phyloP scores from a whole-genome alignment of 2,329 filamentous ascomycete species.

The Cordyceps farinosa region DNA sequence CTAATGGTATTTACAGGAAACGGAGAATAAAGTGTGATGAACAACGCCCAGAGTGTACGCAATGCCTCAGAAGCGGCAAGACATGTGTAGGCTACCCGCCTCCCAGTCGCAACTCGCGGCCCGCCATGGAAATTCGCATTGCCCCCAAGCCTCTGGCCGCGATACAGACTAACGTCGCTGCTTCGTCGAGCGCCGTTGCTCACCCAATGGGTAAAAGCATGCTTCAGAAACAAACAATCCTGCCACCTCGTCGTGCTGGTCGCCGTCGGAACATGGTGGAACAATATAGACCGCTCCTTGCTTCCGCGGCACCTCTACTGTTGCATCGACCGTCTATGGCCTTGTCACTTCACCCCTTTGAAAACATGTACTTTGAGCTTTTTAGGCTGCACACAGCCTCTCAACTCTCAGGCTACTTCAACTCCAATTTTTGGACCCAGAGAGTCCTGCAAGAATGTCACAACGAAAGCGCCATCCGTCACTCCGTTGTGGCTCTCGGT shows the following conservation, averaged over 20 bases:
- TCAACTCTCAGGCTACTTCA: conserved; percentile 65
- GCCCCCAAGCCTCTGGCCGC: conserved; percentile 43
- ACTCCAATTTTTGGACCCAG: conserved; percentile 61
- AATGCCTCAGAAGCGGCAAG: conserved; percentile 58
- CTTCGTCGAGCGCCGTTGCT: background rate
- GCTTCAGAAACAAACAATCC: conserved; percentile 25
- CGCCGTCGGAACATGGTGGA: conserved; percentile 1
- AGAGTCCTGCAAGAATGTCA: conserved; percentile 63
- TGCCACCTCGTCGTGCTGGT: conserved; percentile 30
- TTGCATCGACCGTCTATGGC: conserved; percentile 34
- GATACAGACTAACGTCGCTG: conserved; percentile 19
- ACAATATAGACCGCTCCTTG: background rate
- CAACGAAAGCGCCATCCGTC: conserved; percentile 56
- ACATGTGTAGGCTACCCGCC: conserved; percentile 60
- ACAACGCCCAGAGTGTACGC: conserved; percentile 55
- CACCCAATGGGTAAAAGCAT: conserved; percentile 18
- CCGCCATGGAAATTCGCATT: conserved; percentile 47
- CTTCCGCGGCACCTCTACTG: background rate
- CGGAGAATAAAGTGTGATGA: conserved; percentile 66
- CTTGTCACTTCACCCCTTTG: conserved; percentile 47
- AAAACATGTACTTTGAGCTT: conserved; percentile 59
- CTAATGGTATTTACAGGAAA: conserved; percentile 37
- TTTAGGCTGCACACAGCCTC: conserved; percentile 59
- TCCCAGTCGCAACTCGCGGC: conserved; percentile 45
- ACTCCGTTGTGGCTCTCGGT: conserved; percentile 63